A percentile compares a stretch with the other conserved stretches of the same genome.
phyloP scores from a whole-genome alignment of 2,329 filamentous ascomycete genomes.

The Neocatenulostroma microsporum region DNA sequence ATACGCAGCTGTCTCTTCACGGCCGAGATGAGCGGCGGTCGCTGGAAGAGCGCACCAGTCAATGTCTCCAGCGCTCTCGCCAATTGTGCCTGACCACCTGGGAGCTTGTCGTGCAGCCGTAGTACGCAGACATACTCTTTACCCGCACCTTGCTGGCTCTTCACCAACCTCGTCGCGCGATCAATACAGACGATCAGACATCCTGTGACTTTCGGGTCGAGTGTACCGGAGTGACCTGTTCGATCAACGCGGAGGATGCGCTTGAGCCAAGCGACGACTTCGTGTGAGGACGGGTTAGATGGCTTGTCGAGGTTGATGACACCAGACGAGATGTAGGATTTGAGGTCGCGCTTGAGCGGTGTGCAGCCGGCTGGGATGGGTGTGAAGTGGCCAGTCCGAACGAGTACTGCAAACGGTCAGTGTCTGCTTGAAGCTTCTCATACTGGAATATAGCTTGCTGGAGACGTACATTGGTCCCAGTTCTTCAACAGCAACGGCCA shows the following conservation, averaged over 20 bases:
- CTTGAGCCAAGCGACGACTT: conserved; percentile 99
- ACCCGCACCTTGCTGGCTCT: conserved; percentile 96
- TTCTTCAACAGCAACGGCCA: conserved; percentile 96
- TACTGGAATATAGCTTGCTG: too few species aligned
- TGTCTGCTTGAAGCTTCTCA: background rate
- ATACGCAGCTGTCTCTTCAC: conserved; percentile 99
- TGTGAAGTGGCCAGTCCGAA: conserved; percentile 93
- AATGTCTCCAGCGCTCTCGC: conserved; percentile 89
- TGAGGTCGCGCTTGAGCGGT: conserved; percentile 87
- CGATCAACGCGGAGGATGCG: conserved; percentile 91
- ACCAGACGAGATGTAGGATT: conserved; percentile 93
- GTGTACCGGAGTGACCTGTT: conserved; percentile 95
- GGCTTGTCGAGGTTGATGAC: conserved; percentile 99
- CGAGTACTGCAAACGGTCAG: conserved; percentile 57
- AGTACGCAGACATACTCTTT: conserved; percentile 99
- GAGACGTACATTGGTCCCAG: conserved; percentile 74
- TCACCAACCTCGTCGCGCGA: conserved; percentile 92
- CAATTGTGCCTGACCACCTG: conserved; percentile 87
- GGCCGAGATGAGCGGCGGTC: conserved; percentile 92
- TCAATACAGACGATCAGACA: conserved; percentile 94
- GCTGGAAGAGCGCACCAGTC: conserved; percentile 94
- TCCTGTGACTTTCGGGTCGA: conserved; percentile 96
- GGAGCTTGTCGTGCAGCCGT: conserved; percentile 88
- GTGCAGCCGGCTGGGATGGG: conserved; percentile 90
- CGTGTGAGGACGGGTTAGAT: conserved; percentile 94